Percentiles rank a stretch among this genome's conserved stretches.
phyloP scores from a whole-genome alignment of 257 asterid species.

The Leptodermis oblonga region DNA sequence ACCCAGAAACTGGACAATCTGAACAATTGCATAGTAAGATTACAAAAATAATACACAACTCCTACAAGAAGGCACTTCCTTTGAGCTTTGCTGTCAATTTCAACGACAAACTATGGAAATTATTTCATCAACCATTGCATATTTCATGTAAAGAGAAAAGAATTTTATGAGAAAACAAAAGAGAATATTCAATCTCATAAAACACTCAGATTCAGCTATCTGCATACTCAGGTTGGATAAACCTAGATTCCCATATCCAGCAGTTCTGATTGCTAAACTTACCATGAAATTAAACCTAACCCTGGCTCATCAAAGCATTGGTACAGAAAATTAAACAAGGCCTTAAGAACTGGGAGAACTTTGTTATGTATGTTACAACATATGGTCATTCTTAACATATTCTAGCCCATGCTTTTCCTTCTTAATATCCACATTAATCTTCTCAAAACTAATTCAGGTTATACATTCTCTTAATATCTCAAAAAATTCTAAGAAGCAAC shows the following conservation, averaged over 20 bases:
- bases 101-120: background rate
- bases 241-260: background rate
- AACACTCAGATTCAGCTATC: background rate
- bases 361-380: background rate
- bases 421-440: too few relatives aligned
- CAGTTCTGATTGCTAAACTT: background rate
- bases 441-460: too few relatives aligned
- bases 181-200: background rate
- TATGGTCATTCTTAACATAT: background rate
- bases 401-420: too few relatives aligned
- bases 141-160: background rate
- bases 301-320: background rate
- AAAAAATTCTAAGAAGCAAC: too few relatives aligned
- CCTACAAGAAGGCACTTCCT: background rate
- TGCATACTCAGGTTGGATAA: background rate
- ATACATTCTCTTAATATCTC: too few relatives aligned
- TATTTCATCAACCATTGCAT: background rate
- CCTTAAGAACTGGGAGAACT: background rate
- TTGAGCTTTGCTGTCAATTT: slow-evolving; percentile 2
- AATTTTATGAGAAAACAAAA: too few relatives aligned
- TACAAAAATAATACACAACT: background rate
- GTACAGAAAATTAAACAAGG: background rate
- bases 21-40: too few relatives aligned
- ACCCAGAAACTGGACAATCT: background rate
- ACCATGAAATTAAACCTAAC: background rate